Evolutionary conservation across 768 basidiomycete species (phyloP).

Genomic region (Filobasidium wieringae): DNA sequence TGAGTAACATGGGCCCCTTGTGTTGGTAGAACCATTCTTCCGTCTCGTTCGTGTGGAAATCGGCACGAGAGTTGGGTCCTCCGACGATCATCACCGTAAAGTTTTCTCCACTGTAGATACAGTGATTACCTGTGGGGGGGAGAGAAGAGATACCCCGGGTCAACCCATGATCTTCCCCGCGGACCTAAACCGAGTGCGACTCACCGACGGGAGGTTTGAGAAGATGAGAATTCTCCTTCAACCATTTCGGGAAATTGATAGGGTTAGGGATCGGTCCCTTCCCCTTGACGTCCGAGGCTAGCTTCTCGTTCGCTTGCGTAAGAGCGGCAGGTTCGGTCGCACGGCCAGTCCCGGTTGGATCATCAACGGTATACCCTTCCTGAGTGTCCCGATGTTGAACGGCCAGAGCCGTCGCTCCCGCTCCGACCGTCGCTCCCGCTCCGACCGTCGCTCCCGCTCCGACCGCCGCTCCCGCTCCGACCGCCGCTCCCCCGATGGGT

Average conservation of each 20-base stretch:
- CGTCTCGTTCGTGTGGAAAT: constrained; percentile 92
- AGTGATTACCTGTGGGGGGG: constrained; percentile 29
- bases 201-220: constrained; percentile 89
- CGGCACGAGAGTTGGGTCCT: constrained; percentile 85
- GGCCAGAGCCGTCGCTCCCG: no score
- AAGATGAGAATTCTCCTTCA: constrained; percentile 63
- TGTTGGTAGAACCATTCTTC: constrained; percentile 99
- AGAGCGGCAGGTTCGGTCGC: no score
- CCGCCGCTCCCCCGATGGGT: no score
- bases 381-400: no score
- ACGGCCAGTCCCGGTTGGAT: no score
- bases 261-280: constrained; percentile 66
- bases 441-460: no score
- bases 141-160: neutral
- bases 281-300: no score
- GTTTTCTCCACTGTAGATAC: constrained; percentile 54
- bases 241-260: constrained; percentile 82
- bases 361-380: no score
- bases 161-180: no score
- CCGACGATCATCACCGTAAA: constrained; percentile 94
- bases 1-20: constrained; percentile 82
- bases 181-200: constrained; percentile 48
- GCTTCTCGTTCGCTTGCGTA: no score
- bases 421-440: no score
- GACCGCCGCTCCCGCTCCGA: no score